Evolutionary conservation across 768 basidiomycete species (phyloP).

Genomic region (Austroboletus festivus): DNA sequence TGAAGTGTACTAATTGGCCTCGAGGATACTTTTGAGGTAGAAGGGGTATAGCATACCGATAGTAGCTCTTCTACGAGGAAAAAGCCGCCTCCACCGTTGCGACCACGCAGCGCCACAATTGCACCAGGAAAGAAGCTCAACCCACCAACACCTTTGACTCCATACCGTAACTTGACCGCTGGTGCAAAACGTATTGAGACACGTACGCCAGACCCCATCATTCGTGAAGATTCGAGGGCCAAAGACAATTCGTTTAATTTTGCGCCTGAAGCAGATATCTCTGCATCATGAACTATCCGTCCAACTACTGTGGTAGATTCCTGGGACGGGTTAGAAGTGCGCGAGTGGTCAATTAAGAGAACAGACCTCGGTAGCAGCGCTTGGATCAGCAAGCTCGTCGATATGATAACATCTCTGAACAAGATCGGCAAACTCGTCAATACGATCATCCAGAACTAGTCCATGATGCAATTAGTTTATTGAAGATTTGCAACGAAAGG

Average conservation of each 20-base stretch:
- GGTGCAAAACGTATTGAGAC: constrained; percentile 71
- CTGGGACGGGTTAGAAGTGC: constrained; percentile 31
- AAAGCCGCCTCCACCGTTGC: constrained; percentile 86
- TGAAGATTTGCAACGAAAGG: constrained; percentile 2
- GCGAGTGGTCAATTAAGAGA: background rate
- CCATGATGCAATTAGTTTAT: background rate
- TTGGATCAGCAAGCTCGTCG: constrained; percentile 75
- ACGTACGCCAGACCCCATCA: constrained; percentile 61
- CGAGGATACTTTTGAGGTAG: background rate
- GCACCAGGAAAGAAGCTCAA: constrained; percentile 86
- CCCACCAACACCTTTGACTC: constrained; percentile 56
- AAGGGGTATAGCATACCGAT: constrained; percentile 48
- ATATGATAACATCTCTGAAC: constrained; percentile 68
- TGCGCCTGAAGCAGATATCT: constrained; percentile 47
- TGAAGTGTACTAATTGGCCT: background rate
- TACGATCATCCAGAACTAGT: constrained; percentile 78
- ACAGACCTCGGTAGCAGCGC: constrained; percentile 50
- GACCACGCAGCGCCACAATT: constrained; percentile 80
- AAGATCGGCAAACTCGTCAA: constrained; percentile 80
- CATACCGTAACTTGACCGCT: constrained; percentile 62
- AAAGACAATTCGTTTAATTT: constrained; percentile 77
- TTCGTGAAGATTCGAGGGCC: constrained; percentile 80
- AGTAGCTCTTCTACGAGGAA: constrained; percentile 83
- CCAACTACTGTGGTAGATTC: constrained; percentile 70
- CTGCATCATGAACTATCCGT: constrained; percentile 67